Evolutionary conservation across 495 filamentous ascomycete species (phyloP), one percentile per base, ranked within the genome.

Genomic region (Aspergillus bridgeri): DNA sequence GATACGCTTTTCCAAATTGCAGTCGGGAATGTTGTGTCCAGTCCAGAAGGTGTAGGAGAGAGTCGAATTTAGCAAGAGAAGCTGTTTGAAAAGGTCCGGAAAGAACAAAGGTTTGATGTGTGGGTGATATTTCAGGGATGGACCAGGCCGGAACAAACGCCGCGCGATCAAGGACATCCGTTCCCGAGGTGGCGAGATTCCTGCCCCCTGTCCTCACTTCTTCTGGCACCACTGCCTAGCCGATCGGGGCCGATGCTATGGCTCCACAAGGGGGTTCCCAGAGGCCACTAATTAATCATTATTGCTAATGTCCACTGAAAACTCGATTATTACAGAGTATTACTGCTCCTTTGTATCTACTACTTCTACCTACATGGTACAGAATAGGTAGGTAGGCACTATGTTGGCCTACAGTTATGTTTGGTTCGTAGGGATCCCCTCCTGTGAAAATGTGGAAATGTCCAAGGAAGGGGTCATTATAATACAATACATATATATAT

Each of bases 111-210:
- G 11, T 21, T 17, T 48, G 48, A 43, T 59, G 53, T 42, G 50
- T 24, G 51, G 58, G 17, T 22, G 49, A 52, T 65, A 66, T 66
- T 68, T 69, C 57, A 69, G 66, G 59, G 52, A 62, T 52, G 48
- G 44, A 25, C 44, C 18, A 47, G 48, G 55, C 22, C 15, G 27
- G 43, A 42, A 21, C 44, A 44, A 56, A 51, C 48, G 60, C 51
- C 33, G 60, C 56, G 51, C 55, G 48, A 61, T 59, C 57, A 51
- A n/a, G 56, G 60, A 57, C 52, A 22, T 58, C 65, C 61, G 65
- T 60, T 70, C 67, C 70, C 70, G 70, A 69, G 66, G 74, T 76
- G 74, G 74, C 74, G 74, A 73, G 74, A 76, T 60, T 60, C 45
- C 50, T 48, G 48, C 65, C 67, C 67, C 66, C 65, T 62, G 59